These are phyloP conservation scores for Exophiala dermatitidis DNA, from an alignment of 2,329 filamentous ascomycete genomes.

Conservation along the genomic window DNA sequence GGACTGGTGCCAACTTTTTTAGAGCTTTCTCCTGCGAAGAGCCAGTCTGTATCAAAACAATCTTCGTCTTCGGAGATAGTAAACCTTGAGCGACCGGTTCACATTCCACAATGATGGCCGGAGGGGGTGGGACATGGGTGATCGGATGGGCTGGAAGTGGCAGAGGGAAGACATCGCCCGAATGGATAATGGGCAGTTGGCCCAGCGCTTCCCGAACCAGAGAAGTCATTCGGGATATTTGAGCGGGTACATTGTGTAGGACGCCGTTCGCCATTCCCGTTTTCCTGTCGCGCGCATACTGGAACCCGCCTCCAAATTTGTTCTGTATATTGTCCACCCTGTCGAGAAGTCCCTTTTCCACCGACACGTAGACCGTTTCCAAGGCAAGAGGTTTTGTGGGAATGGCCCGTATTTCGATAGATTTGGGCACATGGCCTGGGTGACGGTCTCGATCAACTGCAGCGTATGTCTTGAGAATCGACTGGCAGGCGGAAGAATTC, in stretches of 20 bases:
- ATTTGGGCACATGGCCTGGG: conserved; percentile 62
- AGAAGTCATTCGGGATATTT: conserved; percentile 26
- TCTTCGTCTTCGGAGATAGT: conserved; percentile 67
- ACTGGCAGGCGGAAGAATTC: conserved; percentile 68
- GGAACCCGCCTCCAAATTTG: conserved; percentile 62
- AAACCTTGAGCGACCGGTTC: conserved; percentile 89
- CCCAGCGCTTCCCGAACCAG: conserved; percentile 69
- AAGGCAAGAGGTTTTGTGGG: conserved; percentile 73
- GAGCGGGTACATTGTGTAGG: conserved; percentile 19
- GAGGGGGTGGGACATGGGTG: conserved; percentile 74
- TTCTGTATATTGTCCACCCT: conserved; percentile 76
- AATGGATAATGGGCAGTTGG: conserved; percentile 68
- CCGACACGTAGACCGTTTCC: conserved; percentile 77
- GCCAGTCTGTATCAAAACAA: conserved; percentile 61
- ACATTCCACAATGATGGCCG: conserved; percentile 83
- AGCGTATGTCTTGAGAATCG: conserved; percentile 67
- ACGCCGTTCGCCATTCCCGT: conserved; percentile 11
- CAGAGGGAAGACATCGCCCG: conserved; percentile 74
- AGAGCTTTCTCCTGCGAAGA: conserved; percentile 37
- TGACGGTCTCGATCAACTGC: conserved; percentile 69
- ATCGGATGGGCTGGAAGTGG: conserved; percentile 72
- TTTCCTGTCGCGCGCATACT: conserved; percentile 23
- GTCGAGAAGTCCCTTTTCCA: conserved; percentile 72
- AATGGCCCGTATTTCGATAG: conserved; percentile 76
- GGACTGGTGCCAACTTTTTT: conserved; percentile 41